Evolutionary conservation across 1,139 yeast species (phyloP).

Genomic region (Hanseniaspora uvarum): DNA sequence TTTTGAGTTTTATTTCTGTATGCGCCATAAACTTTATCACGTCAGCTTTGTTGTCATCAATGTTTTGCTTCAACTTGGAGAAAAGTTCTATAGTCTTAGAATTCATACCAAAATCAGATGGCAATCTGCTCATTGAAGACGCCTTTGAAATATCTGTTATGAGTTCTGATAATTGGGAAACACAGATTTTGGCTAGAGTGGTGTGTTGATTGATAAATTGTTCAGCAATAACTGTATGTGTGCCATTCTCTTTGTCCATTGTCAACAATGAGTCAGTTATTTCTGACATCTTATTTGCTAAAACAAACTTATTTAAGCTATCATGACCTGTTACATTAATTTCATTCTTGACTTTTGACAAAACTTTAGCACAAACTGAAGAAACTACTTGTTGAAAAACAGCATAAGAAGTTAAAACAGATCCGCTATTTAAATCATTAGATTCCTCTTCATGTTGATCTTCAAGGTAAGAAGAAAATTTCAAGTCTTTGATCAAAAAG

Average conservation of each 20-base stretch:
- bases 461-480: conserved; percentile 27
- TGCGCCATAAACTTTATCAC: conserved; percentile 45
- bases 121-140: conserved; percentile 44
- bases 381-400: conserved; percentile 11
- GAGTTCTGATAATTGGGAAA: neutral
- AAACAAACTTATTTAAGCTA: conserved; percentile 4
- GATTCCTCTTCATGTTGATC: neutral
- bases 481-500: conserved; percentile 47
- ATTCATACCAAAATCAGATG: conserved; percentile 56
- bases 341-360: conserved; percentile 9
- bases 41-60: conserved; percentile 50
- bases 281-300: neutral
- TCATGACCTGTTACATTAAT: neutral
- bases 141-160: conserved; percentile 23
- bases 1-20: conserved; percentile 42
- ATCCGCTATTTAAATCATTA: neutral
- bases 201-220: conserved; percentile 6
- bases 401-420: conserved; percentile 10
- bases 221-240: conserved; percentile 9
- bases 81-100: conserved; percentile 59
- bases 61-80: conserved; percentile 47
- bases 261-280: neutral
- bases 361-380: conserved; percentile 8
- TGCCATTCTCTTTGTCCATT: conserved; percentile 5
- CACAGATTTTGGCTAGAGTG: neutral